Evolutionary conservation across 495 filamentous ascomycete species (phyloP), one percentile per base, ranked within the genome.

Genomic region (Pyrenopolyporus hunteri): DNA sequence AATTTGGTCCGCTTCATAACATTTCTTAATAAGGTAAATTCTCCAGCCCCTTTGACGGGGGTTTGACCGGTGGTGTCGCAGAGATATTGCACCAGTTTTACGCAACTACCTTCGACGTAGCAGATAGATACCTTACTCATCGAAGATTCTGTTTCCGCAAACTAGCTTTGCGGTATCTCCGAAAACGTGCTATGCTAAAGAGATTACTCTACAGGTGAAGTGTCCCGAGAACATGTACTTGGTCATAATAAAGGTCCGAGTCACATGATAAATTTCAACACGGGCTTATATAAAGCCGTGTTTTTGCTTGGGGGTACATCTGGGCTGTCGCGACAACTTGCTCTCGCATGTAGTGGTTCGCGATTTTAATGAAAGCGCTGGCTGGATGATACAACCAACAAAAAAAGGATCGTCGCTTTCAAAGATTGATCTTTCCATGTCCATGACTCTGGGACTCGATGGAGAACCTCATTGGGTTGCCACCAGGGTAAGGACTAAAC

Each of bases 401-500:
- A 13, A 40, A 46, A 52, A 32, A 23, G 32, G 31, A 39, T 39
- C 28, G 22, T 49, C n/a, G 13, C 45, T 44, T 51, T 33, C 8
- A 45, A 63, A 40, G 62, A 50, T 64, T 64, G 48, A 64, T 55
- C 44, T 65, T 59, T 29, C 63, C 63, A 35, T 43, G 33, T 35
- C 63, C 63, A 51, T 66, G 63, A 60, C 46, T 60, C 51, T 47
- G 63, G 63, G 57, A 57, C 63, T 31, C 11, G 33, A 60, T 57
- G 33, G 13, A 25, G 22, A 42, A 46, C 4, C 52, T 28, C 16
- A 66, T 66, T 66, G 63, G 63, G 25, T n/a, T 45, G 62, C 62
- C 63, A 60, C 56, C 32, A 42, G 35, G 42, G 19, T 14, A 29
- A 25, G 54, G 11, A 45, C 6, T 23, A 45, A 23, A 45, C 28